These are phyloP conservation scores for Zea luxurians DNA, from an alignment of 176 grass and related monocot genomes.

Conservation along the genomic window DNA sequence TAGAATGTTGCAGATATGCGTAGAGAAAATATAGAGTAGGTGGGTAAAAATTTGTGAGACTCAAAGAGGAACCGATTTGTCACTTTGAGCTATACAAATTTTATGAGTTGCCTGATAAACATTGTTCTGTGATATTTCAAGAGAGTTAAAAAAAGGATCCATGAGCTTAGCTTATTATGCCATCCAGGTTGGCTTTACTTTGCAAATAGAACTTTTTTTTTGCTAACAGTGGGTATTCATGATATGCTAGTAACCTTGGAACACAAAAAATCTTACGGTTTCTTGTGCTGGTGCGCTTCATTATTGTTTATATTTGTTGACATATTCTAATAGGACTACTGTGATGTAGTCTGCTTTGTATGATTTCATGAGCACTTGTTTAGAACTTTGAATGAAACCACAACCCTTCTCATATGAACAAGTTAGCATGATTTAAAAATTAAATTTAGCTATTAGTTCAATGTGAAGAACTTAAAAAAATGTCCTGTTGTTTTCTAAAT, in stretches of 20 bases:
- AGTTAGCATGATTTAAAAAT: slow-evolving; percentile 12
- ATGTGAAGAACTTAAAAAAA: not conserved
- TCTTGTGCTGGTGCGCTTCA: not conserved
- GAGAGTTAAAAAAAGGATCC: not conserved
- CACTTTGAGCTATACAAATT: not conserved
- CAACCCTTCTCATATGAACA: not conserved
- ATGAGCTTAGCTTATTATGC: not conserved
- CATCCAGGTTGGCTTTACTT: slow-evolving; percentile 23
- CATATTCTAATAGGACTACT: slow-evolving; percentile 8
- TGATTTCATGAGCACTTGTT: slow-evolving; percentile 14
- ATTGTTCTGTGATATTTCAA: slow-evolving; percentile 13
- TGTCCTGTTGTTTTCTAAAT: not conserved
- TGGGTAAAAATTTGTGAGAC: not conserved
- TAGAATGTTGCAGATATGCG: not conserved
- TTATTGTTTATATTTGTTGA: slow-evolving; percentile 7
- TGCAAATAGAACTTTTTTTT: slow-evolving; percentile 1
- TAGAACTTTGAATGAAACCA: slow-evolving; percentile 3
- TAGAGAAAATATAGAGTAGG: slow-evolving; percentile 1
- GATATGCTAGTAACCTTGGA: not conserved
- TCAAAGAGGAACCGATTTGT: not conserved
- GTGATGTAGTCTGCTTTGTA: slow-evolving; percentile 6
- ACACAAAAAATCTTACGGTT: not conserved
- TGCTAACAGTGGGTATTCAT: not conserved
- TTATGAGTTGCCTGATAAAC: slow-evolving; percentile 21
- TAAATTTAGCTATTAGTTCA: slow-evolving; percentile 12